Conservation (phyloP, 805 yeast species). For the Pichia nakasei region DNA sequence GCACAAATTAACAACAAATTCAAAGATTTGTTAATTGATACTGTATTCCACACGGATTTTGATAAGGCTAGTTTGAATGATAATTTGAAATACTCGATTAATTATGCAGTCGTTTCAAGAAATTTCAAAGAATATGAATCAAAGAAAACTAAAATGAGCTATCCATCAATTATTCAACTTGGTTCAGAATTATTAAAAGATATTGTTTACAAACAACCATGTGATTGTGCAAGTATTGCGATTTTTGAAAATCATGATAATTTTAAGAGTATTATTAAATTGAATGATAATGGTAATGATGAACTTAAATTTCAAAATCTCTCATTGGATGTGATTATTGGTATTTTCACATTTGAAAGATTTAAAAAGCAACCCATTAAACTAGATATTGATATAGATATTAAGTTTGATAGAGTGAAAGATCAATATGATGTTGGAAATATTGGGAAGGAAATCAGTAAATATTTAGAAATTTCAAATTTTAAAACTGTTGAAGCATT, state of each 20-base stretch:
- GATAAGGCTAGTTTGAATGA: slow-evolving; percentile 69
- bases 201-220: slow-evolving; percentile 11
- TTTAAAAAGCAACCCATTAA: slow-evolving; percentile 68
- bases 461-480: slow-evolving; percentile 65
- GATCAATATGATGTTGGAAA: slow-evolving; percentile 30
- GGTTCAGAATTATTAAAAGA: slow-evolving; percentile 14
- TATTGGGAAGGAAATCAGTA: slow-evolving; percentile 39
- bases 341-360: slow-evolving; percentile 89
- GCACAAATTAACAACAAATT: slow-evolving; percentile 10
- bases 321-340: slow-evolving; percentile 53
- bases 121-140: slow-evolving; percentile 48
- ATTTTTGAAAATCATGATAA: too few relatives aligned
- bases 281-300: not conserved
- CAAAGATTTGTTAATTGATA: slow-evolving; percentile 26
- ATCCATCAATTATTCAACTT: slow-evolving; percentile 34
- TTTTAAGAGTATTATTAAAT: too few relatives aligned
- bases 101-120: slow-evolving; percentile 78
- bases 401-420: slow-evolving; percentile 12
- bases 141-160: slow-evolving; percentile 30
- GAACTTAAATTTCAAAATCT: slow-evolving; percentile 1
- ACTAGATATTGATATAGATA: slow-evolving; percentile 43
- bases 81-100: slow-evolving; percentile 72
- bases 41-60: slow-evolving; percentile 58
- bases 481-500: slow-evolving; percentile 93
- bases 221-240: not conserved